These are phyloP conservation scores for Phytophthora tubulina DNA, from an alignment of 352 stramenopile species.

Conservation along the genomic window DNA sequence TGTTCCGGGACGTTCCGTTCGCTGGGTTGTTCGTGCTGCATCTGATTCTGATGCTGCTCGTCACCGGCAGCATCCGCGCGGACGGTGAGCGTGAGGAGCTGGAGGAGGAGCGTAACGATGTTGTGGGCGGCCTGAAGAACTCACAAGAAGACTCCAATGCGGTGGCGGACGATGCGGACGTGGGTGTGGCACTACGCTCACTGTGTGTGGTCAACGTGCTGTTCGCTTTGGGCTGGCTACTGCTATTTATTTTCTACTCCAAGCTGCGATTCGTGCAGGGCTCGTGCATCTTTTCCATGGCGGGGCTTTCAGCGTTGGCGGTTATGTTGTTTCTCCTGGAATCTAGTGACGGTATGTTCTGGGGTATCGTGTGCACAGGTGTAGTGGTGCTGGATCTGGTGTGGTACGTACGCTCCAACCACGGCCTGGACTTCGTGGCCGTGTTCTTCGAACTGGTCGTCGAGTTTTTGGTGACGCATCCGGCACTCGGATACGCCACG, in stretches of 20 bases:
- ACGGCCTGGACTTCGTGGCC: conserved; percentile 81
- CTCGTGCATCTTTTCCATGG: conserved; percentile 73
- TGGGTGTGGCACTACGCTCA: conserved; percentile 67
- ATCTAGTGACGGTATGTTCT: conserved; percentile 55
- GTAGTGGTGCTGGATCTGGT: conserved; percentile 65
- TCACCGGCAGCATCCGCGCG: conserved; percentile 51
- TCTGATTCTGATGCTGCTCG: conserved; percentile 59
- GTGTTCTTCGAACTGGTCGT: conserved; percentile 88
- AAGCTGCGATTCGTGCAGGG: conserved; percentile 80
- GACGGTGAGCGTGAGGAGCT: conserved; percentile 34
- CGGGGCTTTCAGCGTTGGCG: conserved; percentile 59
- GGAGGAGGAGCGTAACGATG: conserved; percentile 33
- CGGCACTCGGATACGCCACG: conserved; percentile 66
- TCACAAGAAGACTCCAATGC: conserved; percentile 22
- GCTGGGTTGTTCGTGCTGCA: conserved; percentile 61
- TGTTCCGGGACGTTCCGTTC: conserved; percentile 71
- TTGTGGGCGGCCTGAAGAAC: conserved; percentile 41
- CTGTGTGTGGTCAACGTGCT: conserved; percentile 79
- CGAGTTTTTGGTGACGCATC: conserved; percentile 66
- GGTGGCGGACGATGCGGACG: conserved; percentile 47
- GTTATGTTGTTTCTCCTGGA: conserved; percentile 66
- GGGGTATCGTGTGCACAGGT: conserved; percentile 52
- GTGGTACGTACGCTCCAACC: conserved; percentile 77
- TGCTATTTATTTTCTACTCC: conserved; percentile 79
- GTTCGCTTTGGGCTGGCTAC: conserved; percentile 73